These are phyloP conservation scores for Nicotiana rustica DNA, from an alignment of 305 asterid species.

Conservation along the genomic window DNA sequence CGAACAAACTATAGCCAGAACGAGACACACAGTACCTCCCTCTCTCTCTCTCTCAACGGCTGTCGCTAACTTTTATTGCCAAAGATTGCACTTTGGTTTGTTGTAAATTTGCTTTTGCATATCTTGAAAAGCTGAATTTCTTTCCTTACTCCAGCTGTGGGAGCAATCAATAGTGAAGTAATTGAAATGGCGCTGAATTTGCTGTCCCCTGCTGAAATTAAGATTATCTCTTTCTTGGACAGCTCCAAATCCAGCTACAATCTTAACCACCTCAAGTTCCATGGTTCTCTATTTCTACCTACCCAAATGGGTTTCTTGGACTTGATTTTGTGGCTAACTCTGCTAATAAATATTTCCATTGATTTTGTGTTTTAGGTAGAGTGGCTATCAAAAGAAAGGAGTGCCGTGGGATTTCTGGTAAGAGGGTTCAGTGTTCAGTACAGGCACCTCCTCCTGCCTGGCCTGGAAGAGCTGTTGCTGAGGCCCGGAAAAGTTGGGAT, in stretches of 20 bases:
- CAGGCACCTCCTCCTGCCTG: slow-evolving; percentile 91
- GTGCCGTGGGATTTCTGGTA: slow-evolving; percentile 51
- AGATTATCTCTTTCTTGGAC: slow-evolving; percentile 80
- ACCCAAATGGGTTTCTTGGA: slow-evolving; percentile 13
- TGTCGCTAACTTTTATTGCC: slow-evolving; percentile 29
- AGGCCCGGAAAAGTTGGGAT: slow-evolving; percentile 75
- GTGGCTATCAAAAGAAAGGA: slow-evolving; percentile 69
- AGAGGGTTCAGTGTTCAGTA: slow-evolving; percentile 70
- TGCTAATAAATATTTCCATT: neutral
- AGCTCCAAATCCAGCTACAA: slow-evolving; percentile 66
- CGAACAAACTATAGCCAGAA: neutral
- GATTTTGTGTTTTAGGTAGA: slow-evolving; percentile 54
- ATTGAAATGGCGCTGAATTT: slow-evolving; percentile 75
- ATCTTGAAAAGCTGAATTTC: slow-evolving; percentile 32
- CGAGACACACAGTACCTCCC: neutral
- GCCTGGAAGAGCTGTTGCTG: slow-evolving; percentile 88
- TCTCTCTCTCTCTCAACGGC: slow-evolving; percentile 29
- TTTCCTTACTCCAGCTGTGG: slow-evolving; percentile 12
- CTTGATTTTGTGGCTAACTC: neutral
- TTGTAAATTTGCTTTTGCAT: slow-evolving; percentile 32
- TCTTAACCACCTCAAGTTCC: slow-evolving; percentile 65
- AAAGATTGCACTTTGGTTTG: slow-evolving; percentile 29
- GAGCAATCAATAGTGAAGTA: slow-evolving; percentile 31
- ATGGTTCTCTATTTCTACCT: slow-evolving; percentile 51
- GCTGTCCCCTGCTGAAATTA: slow-evolving; percentile 72